Evolutionary conservation across 495 filamentous ascomycete genomes (phyloP).

Genomic region (Penicillium salamii): DNA sequence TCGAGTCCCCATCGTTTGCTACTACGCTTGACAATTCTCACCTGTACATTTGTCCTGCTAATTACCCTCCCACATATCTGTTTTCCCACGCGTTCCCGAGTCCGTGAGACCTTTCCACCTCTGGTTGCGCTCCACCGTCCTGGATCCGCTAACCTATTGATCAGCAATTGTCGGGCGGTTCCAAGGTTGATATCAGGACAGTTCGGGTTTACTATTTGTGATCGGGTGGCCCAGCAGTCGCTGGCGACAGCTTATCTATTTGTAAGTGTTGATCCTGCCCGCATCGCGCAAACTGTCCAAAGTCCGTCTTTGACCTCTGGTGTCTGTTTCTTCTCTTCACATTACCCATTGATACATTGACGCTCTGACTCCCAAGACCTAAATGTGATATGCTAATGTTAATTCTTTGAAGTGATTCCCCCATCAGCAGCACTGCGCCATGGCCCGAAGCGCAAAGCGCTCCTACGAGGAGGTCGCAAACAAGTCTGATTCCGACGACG

Average conservation of each 20-base stretch:
- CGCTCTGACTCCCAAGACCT: background rate
- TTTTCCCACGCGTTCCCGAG: conserved; percentile 25
- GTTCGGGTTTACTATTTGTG: background rate
- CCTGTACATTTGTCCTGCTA: background rate
- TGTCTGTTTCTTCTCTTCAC: background rate
- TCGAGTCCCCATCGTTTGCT: conserved; percentile 9
- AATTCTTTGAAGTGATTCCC: conserved; percentile 9
- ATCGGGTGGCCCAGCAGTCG: conserved; percentile 8
- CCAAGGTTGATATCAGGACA: background rate
- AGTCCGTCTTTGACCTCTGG: background rate
- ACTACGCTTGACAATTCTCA: conserved; percentile 10
- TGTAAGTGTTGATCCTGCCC: conserved; percentile 8
- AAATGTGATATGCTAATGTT: conserved; percentile 10
- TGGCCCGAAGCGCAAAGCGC: conserved; percentile 56
- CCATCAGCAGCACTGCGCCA: conserved; percentile 31
- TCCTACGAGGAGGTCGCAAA: conserved; percentile 72
- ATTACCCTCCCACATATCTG: background rate
- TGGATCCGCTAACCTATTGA: conserved; percentile 14
- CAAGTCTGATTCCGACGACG: conserved; percentile 82
- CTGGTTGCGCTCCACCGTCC: conserved; percentile 22
- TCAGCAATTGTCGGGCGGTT: conserved; percentile 21
- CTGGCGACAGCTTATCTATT: conserved; percentile 9
- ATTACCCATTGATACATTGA: background rate
- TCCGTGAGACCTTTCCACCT: conserved; percentile 18
- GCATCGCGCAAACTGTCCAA: conserved; percentile 3